Evolutionary conservation across 257 asterid species (phyloP).

Genomic region (Lycium barbarum): DNA sequence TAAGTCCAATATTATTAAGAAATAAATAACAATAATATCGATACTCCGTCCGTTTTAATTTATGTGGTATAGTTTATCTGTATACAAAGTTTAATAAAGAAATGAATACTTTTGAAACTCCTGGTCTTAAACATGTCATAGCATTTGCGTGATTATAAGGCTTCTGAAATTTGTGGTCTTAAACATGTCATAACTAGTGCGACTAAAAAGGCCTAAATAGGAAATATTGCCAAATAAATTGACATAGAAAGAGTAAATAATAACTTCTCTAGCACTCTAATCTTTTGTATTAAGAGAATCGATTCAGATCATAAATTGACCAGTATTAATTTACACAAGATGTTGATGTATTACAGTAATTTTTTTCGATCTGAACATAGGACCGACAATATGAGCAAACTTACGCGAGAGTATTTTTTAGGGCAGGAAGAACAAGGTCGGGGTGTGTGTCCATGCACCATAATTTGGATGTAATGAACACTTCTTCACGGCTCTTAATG

Average conservation of each 20-base stretch:
- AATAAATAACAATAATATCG: too few relatives aligned
- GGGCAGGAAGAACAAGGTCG: conserved; percentile 58
- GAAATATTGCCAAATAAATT: too few relatives aligned
- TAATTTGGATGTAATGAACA: conserved; percentile 61
- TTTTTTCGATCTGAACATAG: not conserved
- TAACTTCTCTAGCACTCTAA: too few relatives aligned
- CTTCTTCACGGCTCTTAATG: conserved; percentile 44
- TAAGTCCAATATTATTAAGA: not conserved
- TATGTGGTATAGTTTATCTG: not conserved
- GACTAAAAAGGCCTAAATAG: too few relatives aligned
- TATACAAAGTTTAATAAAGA: not conserved
- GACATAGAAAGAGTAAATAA: too few relatives aligned
- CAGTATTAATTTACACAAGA: not conserved
- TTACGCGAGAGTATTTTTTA: conserved; percentile 51
- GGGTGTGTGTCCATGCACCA: conserved; percentile 37
- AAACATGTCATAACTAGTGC: not conserved
- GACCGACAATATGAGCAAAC: not conserved
- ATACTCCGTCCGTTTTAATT: not conserved
- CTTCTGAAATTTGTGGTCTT: not conserved
- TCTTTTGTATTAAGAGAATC: too few relatives aligned
- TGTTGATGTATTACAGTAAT: not conserved
- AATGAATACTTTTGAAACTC: not conserved
- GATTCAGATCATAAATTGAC: too few relatives aligned
- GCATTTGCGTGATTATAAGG: not conserved
- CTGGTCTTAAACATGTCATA: too few relatives aligned